Base-by-base conservation (phyloP, 345 rosid species). In the Arabidopsis thaliana region DNA sequence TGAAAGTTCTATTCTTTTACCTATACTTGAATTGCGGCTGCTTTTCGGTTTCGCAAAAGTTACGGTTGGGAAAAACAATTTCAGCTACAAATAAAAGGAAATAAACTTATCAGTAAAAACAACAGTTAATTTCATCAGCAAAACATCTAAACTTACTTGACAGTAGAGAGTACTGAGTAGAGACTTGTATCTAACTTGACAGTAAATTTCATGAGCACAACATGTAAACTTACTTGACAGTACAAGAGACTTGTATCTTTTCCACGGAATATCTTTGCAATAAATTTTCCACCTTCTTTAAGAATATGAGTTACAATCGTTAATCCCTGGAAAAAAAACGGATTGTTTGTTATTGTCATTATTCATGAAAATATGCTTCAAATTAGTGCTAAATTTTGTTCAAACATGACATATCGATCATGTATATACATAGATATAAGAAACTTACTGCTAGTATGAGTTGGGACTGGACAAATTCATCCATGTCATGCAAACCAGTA, bases 1-100 rank as follows among this genome's bases (percentile, higher is more conserved):
- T 41, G 55, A 28, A 71, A 63, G 63, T 53, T 28, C 10, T 14
- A 61, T 40, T 50, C 36, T 52, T 77, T 82, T 82, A 92, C 97
- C 99, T 85, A 95, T 95, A 82, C 98, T 95, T 36, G 99, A 95
- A 85, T 95, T 95, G 41, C 98, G 96, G 85, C 99, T 95, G 83
- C 98, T 92, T 84, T 90, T 92, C 24, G 99, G 98, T 86, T 95
- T 92, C 7, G 97, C 96, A 77, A 95, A 95, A 67, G 98, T 92
- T 67, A 95, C 97, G 4, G 81, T 80, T 30, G 99, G 98, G 81
- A 92, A 95, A 78, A 89, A 89, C 82, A 95, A 73, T 82, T 92
- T 92, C 65, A 90, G 85, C 98, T 95, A 89, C 86, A 85, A 60
- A 49, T 66, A 59, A 49, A 28, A 44, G 23, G 53, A 75, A 75